Conservation (phyloP, 495 filamentous ascomycete genomes). For the Podospora pseudoanserina region DNA sequence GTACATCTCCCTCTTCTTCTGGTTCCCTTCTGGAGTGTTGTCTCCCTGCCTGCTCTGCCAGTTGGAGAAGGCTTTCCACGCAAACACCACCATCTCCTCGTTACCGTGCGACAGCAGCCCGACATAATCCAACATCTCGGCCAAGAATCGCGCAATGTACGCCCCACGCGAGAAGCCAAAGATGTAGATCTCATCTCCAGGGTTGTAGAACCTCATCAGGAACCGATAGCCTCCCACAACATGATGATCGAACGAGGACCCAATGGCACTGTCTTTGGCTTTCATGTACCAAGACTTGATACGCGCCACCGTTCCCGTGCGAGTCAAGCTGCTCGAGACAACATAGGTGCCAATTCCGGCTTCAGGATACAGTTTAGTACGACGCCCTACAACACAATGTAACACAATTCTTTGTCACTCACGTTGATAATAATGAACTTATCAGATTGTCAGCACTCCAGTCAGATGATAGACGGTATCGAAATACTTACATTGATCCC, state of each 20-base stretch:
- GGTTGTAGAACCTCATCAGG: slow-evolving; percentile 78
- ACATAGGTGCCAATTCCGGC: slow-evolving; percentile 86
- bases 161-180: slow-evolving; percentile 84
- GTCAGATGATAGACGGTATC: not conserved
- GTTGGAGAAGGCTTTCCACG: slow-evolving; percentile 83
- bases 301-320: slow-evolving; percentile 58
- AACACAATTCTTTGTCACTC: slow-evolving; percentile 17
- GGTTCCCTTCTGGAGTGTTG: slow-evolving; percentile 55
- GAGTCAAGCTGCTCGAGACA: slow-evolving; percentile 62
- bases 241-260: slow-evolving; percentile 78
- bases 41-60: slow-evolving; percentile 70
- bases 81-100: slow-evolving; percentile 79
- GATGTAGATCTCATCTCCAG: slow-evolving; percentile 75
- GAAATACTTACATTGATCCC: slow-evolving; percentile 46
- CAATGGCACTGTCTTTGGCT: slow-evolving; percentile 79
- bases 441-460: slow-evolving; percentile 10
- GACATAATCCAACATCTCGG: slow-evolving; percentile 83
- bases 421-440: slow-evolving; percentile 70
- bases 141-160: slow-evolving; percentile 83
- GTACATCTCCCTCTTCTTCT: slow-evolving; percentile 60
- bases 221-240: slow-evolving; percentile 85
- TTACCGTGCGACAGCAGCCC: slow-evolving; percentile 79
- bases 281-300: slow-evolving; percentile 75
- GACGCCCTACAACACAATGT: not conserved
- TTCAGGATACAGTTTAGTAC: slow-evolving; percentile 39